Base-by-base conservation (phyloP, 768 basidiomycete species). In the Dioszegia aurantiaca region DNA sequence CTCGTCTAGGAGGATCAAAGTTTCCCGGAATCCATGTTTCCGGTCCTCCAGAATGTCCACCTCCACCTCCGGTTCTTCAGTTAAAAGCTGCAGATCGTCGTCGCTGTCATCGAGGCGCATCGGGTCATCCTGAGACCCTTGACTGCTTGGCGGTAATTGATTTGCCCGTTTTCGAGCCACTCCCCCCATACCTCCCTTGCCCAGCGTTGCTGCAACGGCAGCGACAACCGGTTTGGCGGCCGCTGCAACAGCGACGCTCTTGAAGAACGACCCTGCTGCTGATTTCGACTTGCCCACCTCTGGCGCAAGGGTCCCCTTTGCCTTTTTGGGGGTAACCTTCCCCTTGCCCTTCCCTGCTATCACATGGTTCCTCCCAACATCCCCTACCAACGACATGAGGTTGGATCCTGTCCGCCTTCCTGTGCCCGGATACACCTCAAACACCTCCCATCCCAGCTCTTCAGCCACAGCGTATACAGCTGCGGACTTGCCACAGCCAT, bases 341-440 rank as follows among this genome's bases (percentile, higher is more conserved):
- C 51, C 40, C 17, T 42, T 42, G 6, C 40, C 40, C n/a, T 64
- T 56, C n/a, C 67, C 70, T 17, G 59, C 61, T 1, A 68, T 65
- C 33, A 93, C 86, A 75, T 99, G 95, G 70, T 95, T 98, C 79
- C 84, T 90, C 19, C 91, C 90, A 2, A 93, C 90, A 59, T 94
- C 90, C 14, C 95, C 95, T 45, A 97, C 84, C 62, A 92, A 81
- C 57, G 82, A 81, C 56, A 87, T 85, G 63, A 99, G 79, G 66
- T 84, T 88, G 24, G 84, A 80, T 5, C 88, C 89, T 59, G 84
- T 88, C 33, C 95, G 84, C 69, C 84, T 88, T n/a, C 92, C 92
- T 51, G 93, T 86, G 2, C 95, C 95, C 24, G 95, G 89, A 77
- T 92, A 88, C 12, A 98, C 91, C 75, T 99, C 95, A 69, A 97